A percentile compares a stretch with the other conserved stretches of the same genome.
Conservation (phyloP, 257 asterid genomes). For the Striga asiatica region DNA sequence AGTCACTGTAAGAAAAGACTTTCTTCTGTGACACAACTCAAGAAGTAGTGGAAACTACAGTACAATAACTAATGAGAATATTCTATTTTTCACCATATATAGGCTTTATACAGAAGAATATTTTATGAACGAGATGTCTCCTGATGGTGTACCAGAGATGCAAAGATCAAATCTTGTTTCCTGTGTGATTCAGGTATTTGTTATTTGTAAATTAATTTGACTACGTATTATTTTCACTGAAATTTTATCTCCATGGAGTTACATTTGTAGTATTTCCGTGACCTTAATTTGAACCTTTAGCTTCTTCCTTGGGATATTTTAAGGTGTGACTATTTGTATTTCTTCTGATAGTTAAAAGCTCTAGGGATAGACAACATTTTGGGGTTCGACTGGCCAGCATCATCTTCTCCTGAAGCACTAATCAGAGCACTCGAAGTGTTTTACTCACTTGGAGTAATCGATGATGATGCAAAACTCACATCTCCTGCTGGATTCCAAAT, state of each 20-base stretch:
- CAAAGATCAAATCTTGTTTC: slow-evolving; percentile 93
- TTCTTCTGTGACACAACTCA: no score
- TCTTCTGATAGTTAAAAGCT: slow-evolving; percentile 64
- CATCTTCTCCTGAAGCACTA: slow-evolving; percentile 93
- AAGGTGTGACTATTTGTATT: slow-evolving; percentile 2
- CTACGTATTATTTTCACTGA: background rate
- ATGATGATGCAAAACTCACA: slow-evolving; percentile 86
- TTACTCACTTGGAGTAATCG: slow-evolving; percentile 85
- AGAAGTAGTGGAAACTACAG: background rate
- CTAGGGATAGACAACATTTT: slow-evolving; percentile 86
- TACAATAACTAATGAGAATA: background rate
- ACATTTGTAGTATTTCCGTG: no score
- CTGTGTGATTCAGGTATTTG: slow-evolving; percentile 74
- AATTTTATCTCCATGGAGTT: no score
- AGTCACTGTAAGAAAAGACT: no score
- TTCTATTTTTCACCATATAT: slow-evolving; percentile 14
- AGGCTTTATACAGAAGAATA: slow-evolving; percentile 94
- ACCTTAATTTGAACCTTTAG: background rate
- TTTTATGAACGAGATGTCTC: slow-evolving; percentile 68
- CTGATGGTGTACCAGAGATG: slow-evolving; percentile 85
- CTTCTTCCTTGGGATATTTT: background rate
- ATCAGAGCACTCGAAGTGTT: slow-evolving; percentile 93
- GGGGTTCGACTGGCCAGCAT: slow-evolving; percentile 95
- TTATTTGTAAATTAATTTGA: background rate
- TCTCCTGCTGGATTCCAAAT: slow-evolving; percentile 90